These are phyloP conservation scores for Camillea tinctor DNA, from an alignment of 2,329 filamentous ascomycete genomes.

Conservation along the genomic window DNA sequence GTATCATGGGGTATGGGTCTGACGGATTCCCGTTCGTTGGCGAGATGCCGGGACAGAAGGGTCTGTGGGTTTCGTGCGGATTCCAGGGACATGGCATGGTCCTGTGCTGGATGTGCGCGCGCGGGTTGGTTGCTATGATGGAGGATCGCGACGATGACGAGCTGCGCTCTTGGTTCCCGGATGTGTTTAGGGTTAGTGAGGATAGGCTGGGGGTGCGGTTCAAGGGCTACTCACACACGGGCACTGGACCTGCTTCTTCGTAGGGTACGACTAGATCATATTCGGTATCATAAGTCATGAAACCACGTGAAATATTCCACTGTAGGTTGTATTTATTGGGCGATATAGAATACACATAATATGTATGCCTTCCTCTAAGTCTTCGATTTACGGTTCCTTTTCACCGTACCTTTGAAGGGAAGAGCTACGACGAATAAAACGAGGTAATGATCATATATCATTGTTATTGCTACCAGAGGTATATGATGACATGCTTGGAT, in stretches of 20 bases:
- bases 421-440: no score
- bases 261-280: not conserved
- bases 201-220: slow-evolving; percentile 42
- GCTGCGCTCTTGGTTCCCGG: slow-evolving; percentile 51
- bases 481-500: no score
- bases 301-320: no score
- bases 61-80: slow-evolving; percentile 55
- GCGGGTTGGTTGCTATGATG: slow-evolving; percentile 57
- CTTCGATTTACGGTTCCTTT: no score
- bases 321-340: no score
- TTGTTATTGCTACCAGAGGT: no score
- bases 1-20: slow-evolving; percentile 56
- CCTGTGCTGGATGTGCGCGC: slow-evolving; percentile 57
- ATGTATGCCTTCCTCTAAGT: no score
- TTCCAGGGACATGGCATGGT: slow-evolving; percentile 71
- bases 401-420: no score
- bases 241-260: not conserved
- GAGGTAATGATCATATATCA: no score
- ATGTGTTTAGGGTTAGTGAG: slow-evolving; percentile 46
- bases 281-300: no score
- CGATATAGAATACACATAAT: no score
- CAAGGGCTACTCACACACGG: slow-evolving; percentile 27
- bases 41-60: slow-evolving; percentile 41
- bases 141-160: slow-evolving; percentile 32
- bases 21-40: slow-evolving; percentile 56